Evolutionary conservation across 345 rosid species (phyloP), one percentile per base, ranked within the genome.

Genomic region (Populus deltoides): DNA sequence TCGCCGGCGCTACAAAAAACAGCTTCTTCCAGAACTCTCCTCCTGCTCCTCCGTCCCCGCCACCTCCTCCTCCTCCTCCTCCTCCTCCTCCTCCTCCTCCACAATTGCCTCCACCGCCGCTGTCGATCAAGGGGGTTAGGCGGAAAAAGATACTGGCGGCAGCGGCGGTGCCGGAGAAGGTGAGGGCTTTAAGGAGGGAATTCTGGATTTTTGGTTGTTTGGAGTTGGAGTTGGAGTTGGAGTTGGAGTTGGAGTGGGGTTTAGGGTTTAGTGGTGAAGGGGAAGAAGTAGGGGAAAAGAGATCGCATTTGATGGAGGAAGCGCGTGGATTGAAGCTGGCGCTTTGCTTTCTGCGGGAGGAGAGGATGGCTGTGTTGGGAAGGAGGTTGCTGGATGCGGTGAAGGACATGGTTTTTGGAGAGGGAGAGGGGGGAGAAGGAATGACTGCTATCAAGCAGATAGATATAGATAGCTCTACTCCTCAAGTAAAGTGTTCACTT

Each of bases 141-240:
- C 83, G 88, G 82, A 90, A 76, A 53, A 93, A 82, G 53, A 94
- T 79, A 73, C 88, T 74, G 11, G 90, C 89, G 10, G 90, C 92
- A 15, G 92, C 83, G 1, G 89, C 82, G 4, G 79, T 73, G 5
- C 90, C 81, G 51, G 92, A 89, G 47, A 87, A 22, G 0, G 88
- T 81, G 0, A 90, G 80, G 57, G 93, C 86, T 41, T 86, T 88
- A 1, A 86, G 57, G 24, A 91, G 75, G 67, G 86, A 73, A 73
- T 79, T 86, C 4, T 88, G 84, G 74, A 61, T 47, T 36, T 68
- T 78, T 5, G 20, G 59, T 12, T 22, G 36, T 29, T 70, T 73
- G 45, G 62, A 29, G 13, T 53, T 13, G 63, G 63, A 10, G 0
- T 41, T 41, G 47, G 47, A 41, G 45, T 62, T 66, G 22, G 15